Evolutionary conservation across 371 early-diverging fungal species (phyloP), one percentile per base, ranked within the genome.

Genomic region (Edhazardia aedis): DNA sequence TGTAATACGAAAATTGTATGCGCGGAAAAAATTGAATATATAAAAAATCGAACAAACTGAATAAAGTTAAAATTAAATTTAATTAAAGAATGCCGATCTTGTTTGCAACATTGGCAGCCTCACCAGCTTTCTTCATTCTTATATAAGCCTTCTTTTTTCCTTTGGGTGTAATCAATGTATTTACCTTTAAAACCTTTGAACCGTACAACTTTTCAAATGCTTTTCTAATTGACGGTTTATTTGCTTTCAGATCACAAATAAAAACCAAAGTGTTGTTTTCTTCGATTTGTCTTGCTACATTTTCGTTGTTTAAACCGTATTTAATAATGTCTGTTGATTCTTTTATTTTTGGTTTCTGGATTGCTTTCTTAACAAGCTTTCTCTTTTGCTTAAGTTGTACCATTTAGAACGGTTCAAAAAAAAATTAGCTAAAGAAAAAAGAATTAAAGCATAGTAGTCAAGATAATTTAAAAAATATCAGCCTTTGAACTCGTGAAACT

Each of bases 111-210:
- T 42, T 39, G 26, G 62, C 25, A 19, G 68, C 68, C 21, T 46
- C 55, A 0, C 64, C 68, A 9, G 55, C 55, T 27, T 63, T 47
- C 18, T 26, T 47, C 25, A 69, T 53, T 36, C 54, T 65, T 30
- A 66, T 63, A 46, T 67, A 72, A n/a, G 69, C 69, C 51, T 66
- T 69, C 53, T 72, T 72, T 37, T 52, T 47, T 12, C 67, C 64
- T 33, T 63, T 60, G 45, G 60, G 61, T 18, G 59, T 63, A 33
- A 58, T 69, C 1, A 65, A 44, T 2, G 69, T 72, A 42, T 67
- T 69, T 16, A 72, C 67, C 37, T 69, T 72, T 26, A 28, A 30
- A 29, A 65, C 63, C n/a, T 36, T 40, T 11, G 46, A 47, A 6
- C 47, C 33, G 48, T 72, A 72, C 29, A 66, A 43, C 36, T 51